phyloP scores from a whole-genome alignment of 2,329 filamentous ascomycete genomes.

The Aciculosporium take region DNA sequence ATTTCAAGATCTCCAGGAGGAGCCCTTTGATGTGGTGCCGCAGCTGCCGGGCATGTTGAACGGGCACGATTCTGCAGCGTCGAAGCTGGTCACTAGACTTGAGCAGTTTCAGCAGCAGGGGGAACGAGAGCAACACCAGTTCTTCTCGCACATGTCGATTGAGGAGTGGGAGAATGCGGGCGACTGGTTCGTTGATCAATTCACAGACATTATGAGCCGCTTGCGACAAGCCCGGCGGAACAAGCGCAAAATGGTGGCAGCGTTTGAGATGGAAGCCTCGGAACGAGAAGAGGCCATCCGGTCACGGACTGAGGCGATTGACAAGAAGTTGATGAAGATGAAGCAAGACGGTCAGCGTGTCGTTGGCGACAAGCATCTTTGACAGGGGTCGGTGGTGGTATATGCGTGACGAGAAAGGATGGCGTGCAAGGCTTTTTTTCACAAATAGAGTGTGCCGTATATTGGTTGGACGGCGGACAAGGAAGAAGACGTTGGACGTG shows the following conservation, averaged over 20 bases:
- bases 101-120: slow-evolving; percentile 33
- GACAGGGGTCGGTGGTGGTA: background rate
- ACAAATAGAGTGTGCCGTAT: background rate
- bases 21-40: slow-evolving; percentile 41
- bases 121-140: slow-evolving; percentile 30
- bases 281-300: slow-evolving; percentile 39
- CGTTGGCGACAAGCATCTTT: slow-evolving; percentile 28
- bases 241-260: slow-evolving; percentile 34
- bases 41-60: slow-evolving; percentile 24
- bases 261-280: slow-evolving; percentile 42
- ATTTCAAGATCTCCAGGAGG: slow-evolving; percentile 33
- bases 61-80: slow-evolving; percentile 21
- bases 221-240: slow-evolving; percentile 33
- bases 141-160: slow-evolving; percentile 39
- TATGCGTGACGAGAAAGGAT: background rate
- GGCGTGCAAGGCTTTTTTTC: background rate
- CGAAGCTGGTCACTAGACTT: slow-evolving; percentile 33
- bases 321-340: slow-evolving; percentile 38
- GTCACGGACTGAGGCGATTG: slow-evolving; percentile 38
- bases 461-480: background rate
- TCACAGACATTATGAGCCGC: slow-evolving; percentile 32
- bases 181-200: slow-evolving; percentile 45
- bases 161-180: slow-evolving; percentile 45
- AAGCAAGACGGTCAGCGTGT: slow-evolving; percentile 42
- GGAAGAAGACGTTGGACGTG: background rate